A percentile compares a stretch with the other conserved stretches of the same genome.
phyloP scores from a whole-genome alignment of 352 stramenopile genomes.

The Globisporangium irregulare region DNA sequence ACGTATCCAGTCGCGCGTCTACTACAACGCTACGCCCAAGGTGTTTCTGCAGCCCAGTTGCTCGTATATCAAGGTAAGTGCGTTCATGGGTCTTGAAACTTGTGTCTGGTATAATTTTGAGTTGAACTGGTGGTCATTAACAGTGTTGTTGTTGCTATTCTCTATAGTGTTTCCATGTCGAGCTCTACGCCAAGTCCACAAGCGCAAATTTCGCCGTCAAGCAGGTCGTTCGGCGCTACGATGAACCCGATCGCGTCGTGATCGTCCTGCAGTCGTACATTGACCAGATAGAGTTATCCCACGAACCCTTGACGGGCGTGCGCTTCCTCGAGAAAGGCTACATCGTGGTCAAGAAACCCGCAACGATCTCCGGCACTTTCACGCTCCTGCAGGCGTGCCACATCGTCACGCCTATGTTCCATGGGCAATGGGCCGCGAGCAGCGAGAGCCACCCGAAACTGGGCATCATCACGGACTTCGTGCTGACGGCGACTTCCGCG shows the following conservation, averaged over 20 bases:
- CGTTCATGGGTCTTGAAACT: not conserved
- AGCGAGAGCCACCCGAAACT: constrained; percentile 21
- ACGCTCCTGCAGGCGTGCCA: constrained; percentile 28
- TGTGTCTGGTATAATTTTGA: not conserved
- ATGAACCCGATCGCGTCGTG: constrained; percentile 6
- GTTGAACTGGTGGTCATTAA: not conserved
- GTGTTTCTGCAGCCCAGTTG: constrained; percentile 1
- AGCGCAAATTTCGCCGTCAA: constrained; percentile 8
- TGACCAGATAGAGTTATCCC: constrained; percentile 47
- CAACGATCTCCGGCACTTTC: constrained; percentile 13
- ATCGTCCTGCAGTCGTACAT: constrained; percentile 34
- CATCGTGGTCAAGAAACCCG: constrained; percentile 23
- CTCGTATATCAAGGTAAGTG: not conserved
- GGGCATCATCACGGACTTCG: constrained; percentile 34
- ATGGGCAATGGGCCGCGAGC: not conserved
- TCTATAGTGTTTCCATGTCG: constrained; percentile 3
- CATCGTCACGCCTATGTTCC: constrained; percentile 22
- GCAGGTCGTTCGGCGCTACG: constrained; percentile 4
- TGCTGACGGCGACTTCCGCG: constrained; percentile 29
- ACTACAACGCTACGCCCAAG: constrained; percentile 14
- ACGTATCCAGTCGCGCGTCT: constrained; percentile 6
- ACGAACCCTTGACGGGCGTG: constrained; percentile 34
- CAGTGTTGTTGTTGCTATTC: not conserved
- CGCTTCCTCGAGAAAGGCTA: constrained; percentile 16
- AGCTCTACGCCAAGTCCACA: constrained; percentile 43